These are phyloP conservation scores for Cordyceps farinosa DNA, from an alignment of 2,329 filamentous ascomycete genomes.

Conservation along the genomic window DNA sequence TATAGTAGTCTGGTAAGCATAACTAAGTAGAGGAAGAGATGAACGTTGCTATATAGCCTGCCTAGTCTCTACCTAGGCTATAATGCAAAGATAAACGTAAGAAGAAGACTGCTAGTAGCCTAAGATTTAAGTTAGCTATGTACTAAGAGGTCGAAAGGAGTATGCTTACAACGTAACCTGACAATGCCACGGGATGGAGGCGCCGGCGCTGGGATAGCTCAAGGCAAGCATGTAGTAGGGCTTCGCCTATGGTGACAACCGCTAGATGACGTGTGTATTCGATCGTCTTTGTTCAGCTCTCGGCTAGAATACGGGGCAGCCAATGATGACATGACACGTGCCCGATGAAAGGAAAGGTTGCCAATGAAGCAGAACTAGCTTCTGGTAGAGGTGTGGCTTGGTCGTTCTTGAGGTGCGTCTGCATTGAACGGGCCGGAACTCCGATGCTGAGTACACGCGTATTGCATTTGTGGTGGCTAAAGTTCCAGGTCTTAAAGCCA, in stretches of 20 bases:
- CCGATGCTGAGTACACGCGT: too few species aligned
- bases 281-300: too few species aligned
- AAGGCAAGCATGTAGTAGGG: neutral
- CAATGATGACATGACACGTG: too few species aligned
- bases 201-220: neutral
- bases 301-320: too few species aligned
- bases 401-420: too few species aligned
- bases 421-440: too few species aligned
- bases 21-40: neutral
- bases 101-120: neutral
- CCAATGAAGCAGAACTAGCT: too few species aligned
- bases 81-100: neutral
- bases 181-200: neutral
- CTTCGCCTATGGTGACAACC: neutral
- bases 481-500: too few species aligned
- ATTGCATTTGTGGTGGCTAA: too few species aligned
- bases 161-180: neutral
- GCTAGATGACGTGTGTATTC: too few species aligned
- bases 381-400: too few species aligned
- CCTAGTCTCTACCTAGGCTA: neutral
- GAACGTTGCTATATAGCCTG: neutral
- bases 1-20: neutral
- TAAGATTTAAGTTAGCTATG: neutral
- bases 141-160: neutral
- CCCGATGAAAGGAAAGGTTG: too few species aligned